Conservation (phyloP, 164 flowering plant genomes). For the Santalum album region DNA sequence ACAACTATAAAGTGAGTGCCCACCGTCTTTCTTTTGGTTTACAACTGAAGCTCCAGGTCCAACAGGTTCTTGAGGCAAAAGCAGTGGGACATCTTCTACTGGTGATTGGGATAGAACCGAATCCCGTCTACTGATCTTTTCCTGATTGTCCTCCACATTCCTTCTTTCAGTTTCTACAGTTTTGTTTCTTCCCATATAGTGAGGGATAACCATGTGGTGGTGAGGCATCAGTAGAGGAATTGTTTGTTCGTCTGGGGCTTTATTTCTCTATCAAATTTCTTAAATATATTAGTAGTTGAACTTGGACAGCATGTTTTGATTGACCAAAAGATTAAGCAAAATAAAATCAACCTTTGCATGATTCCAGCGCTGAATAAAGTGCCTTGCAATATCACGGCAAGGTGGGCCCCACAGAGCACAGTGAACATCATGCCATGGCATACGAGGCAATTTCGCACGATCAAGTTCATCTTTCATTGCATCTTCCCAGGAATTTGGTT, state of each 20-base stretch:
- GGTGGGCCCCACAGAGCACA: conserved; percentile 9
- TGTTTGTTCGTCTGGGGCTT: conserved; percentile 2
- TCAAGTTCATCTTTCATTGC: conserved; percentile 5
- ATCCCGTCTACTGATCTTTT: not conserved
- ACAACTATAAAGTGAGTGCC: not conserved
- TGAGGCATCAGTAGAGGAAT: conserved; percentile 5
- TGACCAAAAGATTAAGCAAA: not conserved
- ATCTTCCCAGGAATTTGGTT: conserved; percentile 8
- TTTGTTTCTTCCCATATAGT: conserved; percentile 2
- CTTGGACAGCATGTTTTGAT: not conserved
- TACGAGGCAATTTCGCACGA: conserved; percentile 1
- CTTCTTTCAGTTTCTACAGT: not conserved
- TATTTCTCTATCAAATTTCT: not conserved
- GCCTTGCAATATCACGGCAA: conserved; percentile 7
- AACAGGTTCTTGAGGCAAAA: conserved; percentile 4
- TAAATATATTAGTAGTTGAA: not conserved
- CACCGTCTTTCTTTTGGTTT: not conserved
- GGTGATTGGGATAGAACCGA: not conserved
- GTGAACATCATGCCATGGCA: conserved; percentile 9
- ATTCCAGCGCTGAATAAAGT: conserved; percentile 7
- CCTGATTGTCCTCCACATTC: not conserved
- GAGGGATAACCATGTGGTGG: conserved; percentile 7
- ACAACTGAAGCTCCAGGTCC: not conserved
- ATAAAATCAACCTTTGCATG: conserved; percentile 3
- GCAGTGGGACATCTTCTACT: not conserved